These are phyloP conservation scores for Yarrowia osloensis DNA, from an alignment of 805 yeast genomes.

Conservation along the genomic window DNA sequence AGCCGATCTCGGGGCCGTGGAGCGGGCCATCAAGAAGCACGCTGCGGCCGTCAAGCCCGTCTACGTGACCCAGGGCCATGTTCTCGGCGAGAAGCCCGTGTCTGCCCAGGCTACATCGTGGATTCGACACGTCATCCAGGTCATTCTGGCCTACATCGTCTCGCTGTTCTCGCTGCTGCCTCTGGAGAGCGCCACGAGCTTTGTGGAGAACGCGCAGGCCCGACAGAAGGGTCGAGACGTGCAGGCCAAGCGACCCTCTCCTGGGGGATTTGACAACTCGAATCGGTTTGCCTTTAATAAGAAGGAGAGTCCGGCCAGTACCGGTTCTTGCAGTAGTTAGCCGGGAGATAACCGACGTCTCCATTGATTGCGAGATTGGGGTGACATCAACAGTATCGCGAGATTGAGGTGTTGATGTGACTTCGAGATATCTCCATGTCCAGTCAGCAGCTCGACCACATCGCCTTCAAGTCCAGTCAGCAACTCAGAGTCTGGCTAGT, in stretches of 20 bases:
- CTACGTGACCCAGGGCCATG: slow-evolving; percentile 2
- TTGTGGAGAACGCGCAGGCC: background rate
- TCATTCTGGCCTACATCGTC: background rate
- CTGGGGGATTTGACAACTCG: background rate
- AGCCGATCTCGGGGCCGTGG: slow-evolving; percentile 11
- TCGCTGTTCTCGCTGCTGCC: slow-evolving; percentile 1
- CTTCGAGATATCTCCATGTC: too few species aligned
- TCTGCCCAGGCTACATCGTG: background rate
- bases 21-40: background rate
- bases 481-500: too few species aligned
- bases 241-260: background rate
- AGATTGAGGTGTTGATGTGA: too few species aligned
- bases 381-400: too few species aligned
- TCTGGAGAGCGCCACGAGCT: slow-evolving; percentile 6
- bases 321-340: too few species aligned
- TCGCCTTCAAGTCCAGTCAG: too few species aligned
- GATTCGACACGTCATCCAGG: background rate
- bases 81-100: background rate
- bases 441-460: too few species aligned
- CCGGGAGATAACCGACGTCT: too few species aligned
- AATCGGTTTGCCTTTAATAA: background rate
- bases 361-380: too few species aligned
- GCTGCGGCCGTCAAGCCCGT: background rate
- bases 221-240: background rate
- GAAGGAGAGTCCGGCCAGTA: slow-evolving; percentile 14